Evolutionary conservation across 2,329 filamentous ascomycete genomes (phyloP).

Genomic region (Colletotrichum melonis): DNA sequence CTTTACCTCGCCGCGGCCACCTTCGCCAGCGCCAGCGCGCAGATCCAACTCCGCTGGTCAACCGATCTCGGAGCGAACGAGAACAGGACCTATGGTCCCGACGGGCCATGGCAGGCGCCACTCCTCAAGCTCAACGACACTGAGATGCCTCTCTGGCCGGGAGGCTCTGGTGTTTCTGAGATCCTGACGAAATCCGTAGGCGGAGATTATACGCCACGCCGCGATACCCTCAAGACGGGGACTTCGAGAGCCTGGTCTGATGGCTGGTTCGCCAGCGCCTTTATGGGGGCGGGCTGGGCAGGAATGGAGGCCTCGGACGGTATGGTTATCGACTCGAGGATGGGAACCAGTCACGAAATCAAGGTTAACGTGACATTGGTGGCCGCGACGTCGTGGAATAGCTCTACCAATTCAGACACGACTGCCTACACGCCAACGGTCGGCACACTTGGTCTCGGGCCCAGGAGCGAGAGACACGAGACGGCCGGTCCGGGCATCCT

Average conservation of each 20-base stretch:
- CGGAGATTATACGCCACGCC: not conserved
- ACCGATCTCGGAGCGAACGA: not conserved
- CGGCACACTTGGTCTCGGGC: conserved; percentile 13
- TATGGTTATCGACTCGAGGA: not conserved
- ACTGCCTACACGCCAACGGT: not conserved
- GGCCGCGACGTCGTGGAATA: not conserved
- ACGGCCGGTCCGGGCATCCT: not conserved
- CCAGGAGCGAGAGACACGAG: not conserved
- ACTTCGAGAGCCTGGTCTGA: not conserved
- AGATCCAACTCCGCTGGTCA: not conserved
- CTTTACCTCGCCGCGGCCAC: not conserved
- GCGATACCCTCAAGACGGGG: not conserved
- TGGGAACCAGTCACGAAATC: not conserved
- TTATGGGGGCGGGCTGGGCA: not conserved
- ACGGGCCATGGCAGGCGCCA: conserved; percentile 21
- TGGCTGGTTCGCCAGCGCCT: not conserved
- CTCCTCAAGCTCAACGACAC: not conserved
- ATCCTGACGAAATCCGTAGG: not conserved
- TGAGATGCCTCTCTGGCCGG: conserved; percentile 1
- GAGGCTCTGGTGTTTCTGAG: not conserved
- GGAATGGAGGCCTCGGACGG: conserved; percentile 3
- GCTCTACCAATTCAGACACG: not conserved
- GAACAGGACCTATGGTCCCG: not conserved
- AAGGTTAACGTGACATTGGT: conserved; percentile 6
- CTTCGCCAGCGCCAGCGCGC: not conserved